Evolutionary conservation across 164 flowering plant species (phyloP), one percentile per base, ranked within the genome.

Genomic region (Berberis vulgaris): DNA sequence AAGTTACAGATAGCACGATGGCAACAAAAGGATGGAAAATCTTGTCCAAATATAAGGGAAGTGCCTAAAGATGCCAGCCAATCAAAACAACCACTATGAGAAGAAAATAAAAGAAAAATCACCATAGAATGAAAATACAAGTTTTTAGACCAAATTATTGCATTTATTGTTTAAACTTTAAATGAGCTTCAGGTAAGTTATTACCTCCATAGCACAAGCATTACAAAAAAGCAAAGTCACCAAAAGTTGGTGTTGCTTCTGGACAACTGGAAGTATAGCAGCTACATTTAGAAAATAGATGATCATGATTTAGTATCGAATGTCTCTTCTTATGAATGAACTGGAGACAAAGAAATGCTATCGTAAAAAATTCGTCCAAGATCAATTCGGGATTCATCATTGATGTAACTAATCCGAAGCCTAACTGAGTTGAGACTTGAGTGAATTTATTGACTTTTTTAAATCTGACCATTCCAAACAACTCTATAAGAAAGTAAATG

Each of bases 191-290:
- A 5, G 40, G 8, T n/a, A 63, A 50, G 8, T 44, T 55, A 40
- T 74, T 70, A 92, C 98, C 91, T 93, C 98, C 98, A 93, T 93
- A 53, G 98, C 82, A 67, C 74, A 80, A 40, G 98, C 98, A 90
- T 93, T 92, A 68, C 97, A 84, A 2, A 92, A 74, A 66, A 92
- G 97, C 79, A 92, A 67, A 50, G 98, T 92, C 58, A 92, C 98
- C 43, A 92, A 87, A 71, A 92, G 93, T 77, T 86, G 96, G 66
- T 92, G 98, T 70, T 92, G 98, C 83, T 89, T 92, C 67, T 89
- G 79, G 67, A 92, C 96, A 62, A 92, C 98, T 5, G 98, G 98
- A 69, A 88, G 76, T 57, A 92, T 92, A 55, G 79, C 75, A 79
- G 98, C 96, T 87, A 80, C 74, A 78, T 8, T 46, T 46, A 46